These are phyloP conservation scores for Acanthamoeba sp. DNA, from an alignment of 208 protist species.

Conservation along the genomic window DNA sequence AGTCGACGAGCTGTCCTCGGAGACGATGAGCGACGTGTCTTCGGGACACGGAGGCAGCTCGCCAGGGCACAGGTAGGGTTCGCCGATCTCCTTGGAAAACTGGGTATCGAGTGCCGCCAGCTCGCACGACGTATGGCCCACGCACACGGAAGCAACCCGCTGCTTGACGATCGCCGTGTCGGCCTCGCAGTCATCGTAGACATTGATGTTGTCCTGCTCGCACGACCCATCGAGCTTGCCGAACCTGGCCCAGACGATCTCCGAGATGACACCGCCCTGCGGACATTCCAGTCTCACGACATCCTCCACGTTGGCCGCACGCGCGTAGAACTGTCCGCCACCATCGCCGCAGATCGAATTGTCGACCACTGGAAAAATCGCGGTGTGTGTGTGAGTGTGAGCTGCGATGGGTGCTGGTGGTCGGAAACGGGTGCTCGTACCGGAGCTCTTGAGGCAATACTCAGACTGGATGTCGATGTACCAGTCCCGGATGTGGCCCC, in stretches of 20 bases:
- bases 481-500: not conserved
- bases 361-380: not conserved
- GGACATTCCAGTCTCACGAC: not conserved
- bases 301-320: constrained; percentile 26
- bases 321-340: constrained; percentile 31
- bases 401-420: not conserved
- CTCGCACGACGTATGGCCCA: constrained; percentile 60
- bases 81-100: constrained; percentile 51
- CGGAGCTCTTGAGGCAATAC: constrained; percentile 52
- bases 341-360: constrained; percentile 39
- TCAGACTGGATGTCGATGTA: not conserved
- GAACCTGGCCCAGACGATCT: constrained; percentile 21
- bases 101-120: not conserved
- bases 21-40: not conserved
- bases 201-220: not conserved
- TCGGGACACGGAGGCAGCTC: constrained; percentile 61
- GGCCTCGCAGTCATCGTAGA: constrained; percentile 61
- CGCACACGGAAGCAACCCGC: constrained; percentile 36
- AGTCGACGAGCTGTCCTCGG: constrained; percentile 16
- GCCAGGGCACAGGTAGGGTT: constrained; percentile 48
- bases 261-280: constrained; percentile 40
- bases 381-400: no score
- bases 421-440: not conserved
- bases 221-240: constrained; percentile 57
- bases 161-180: not conserved